Evolutionary conservation across 495 filamentous ascomycete genomes (phyloP), one percentile per base, ranked within the genome.

Genomic region (Penicillium waksmanii): DNA sequence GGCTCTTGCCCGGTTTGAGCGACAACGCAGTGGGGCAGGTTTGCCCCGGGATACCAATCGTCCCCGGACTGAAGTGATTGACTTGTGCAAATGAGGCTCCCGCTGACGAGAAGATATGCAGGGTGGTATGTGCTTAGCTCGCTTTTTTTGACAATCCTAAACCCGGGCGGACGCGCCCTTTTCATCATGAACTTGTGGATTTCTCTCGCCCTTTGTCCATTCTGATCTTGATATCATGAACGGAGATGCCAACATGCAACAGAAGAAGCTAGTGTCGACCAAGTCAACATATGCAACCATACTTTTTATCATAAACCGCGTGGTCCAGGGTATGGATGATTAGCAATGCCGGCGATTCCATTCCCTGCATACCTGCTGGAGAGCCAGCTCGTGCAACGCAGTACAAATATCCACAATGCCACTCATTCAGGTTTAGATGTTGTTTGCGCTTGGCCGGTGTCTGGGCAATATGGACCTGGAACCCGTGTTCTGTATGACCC

Each of bases 401-500:
- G 61, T 46, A 60, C 57, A 52, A 36, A 55, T 34, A 11, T 75
- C 58, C 51, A 50, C 23, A 73, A 73, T 21, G 51, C 51, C 23
- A 55, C 58, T 42, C 49, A 40, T 44, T 48, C 71, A 56, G 64
- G 65, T 21, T 52, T 81, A 12, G 70, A 82, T 57, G 85, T 86
- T 46, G 64, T 87, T 1, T 87, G 85, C 58, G 83, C 82, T 15
- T 87, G 79, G 78, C 83, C 85, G 0, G 78, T 87, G 0, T 84
- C 80, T 5, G 85, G 84, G 5, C 83, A 87, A 63, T 87, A 87
- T 66, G 84, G 84, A 0, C 73, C 76, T 2, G 84, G 84, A 0
- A 82, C 81, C 1, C 71, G 84, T 58, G 58, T 81, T 12, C 60
- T 87, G 84, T 85, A 76, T 64, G 53, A n/a, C n/a, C 11, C n/a